A percentile compares a stretch with the other conserved stretches of the same genome.
These are phyloP conservation scores for Rhodomyrtus psidioides DNA, from an alignment of 441 rosid species.

Conservation along the genomic window DNA sequence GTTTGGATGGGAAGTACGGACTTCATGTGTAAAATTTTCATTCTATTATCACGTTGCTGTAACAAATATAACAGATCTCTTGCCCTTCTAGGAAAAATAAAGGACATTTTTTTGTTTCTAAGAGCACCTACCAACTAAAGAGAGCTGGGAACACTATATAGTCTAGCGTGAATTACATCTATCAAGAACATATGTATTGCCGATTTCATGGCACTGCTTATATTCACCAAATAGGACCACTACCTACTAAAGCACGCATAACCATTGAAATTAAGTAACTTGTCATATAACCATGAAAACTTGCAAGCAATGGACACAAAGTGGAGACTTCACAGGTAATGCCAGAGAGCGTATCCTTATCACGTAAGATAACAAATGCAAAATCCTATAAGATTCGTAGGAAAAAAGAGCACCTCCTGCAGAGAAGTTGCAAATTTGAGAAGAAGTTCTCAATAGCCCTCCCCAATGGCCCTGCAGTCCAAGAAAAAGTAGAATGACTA, in stretches of 20 bases:
- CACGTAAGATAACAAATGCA: background rate
- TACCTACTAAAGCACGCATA: background rate
- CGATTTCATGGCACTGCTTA: background rate
- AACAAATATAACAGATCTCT: background rate
- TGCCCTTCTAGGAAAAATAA: background rate
- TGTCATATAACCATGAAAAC: background rate
- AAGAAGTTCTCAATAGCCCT: constrained; percentile 36
- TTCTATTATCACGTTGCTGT: background rate
- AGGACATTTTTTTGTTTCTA: background rate
- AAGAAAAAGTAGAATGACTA: background rate
- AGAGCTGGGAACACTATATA: background rate
- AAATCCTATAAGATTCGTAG: background rate
- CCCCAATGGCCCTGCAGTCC: constrained; percentile 36
- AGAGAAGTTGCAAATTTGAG: constrained; percentile 45
- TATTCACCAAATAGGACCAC: background rate
- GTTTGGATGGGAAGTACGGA: background rate
- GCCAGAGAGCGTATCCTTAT: background rate
- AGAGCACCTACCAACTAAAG: background rate
- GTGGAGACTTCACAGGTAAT: background rate
- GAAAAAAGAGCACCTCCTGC: constrained; percentile 42
- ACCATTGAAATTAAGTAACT: background rate
- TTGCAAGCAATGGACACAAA: background rate
- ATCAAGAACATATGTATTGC: background rate
- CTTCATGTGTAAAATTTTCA: background rate
- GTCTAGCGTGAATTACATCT: background rate